Evolutionary conservation across 2,329 filamentous ascomycete genomes (phyloP).

Genomic region (Leptodontidium sp.): DNA sequence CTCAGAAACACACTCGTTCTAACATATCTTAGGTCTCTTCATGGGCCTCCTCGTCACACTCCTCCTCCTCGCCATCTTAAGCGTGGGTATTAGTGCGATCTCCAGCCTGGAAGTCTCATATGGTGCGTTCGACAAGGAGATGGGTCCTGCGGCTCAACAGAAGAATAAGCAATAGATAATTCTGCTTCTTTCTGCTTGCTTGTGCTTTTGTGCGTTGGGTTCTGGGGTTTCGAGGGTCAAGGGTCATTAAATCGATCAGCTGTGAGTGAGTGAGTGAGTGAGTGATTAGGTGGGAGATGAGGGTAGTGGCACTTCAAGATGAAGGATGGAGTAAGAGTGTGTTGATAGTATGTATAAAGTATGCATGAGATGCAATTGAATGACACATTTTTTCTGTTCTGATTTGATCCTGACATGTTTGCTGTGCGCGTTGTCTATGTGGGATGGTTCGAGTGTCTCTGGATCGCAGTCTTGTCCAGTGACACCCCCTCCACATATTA

Average conservation of each 20-base stretch:
- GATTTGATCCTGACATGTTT: not conserved
- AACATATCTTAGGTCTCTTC: constrained; percentile 73
- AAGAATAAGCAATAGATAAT: constrained; percentile 63
- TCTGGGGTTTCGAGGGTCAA: not conserved
- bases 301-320: not conserved
- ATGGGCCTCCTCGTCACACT: constrained; percentile 79
- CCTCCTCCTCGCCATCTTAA: constrained; percentile 78
- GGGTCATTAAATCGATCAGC: too few relatives aligned
- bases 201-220: not conserved
- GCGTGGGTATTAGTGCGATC: constrained; percentile 79
- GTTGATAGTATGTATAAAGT: constrained; percentile 21
- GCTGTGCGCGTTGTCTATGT: not conserved
- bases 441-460: too few relatives aligned
- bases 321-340: not conserved
- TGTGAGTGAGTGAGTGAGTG: too few relatives aligned
- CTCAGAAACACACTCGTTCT: not conserved
- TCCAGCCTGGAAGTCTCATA: constrained; percentile 88
- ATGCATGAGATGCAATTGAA: constrained; percentile 11
- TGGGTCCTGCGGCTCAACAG: constrained; percentile 87
- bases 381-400: not conserved
- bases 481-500: too few relatives aligned
- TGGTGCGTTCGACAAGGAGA: constrained; percentile 95
- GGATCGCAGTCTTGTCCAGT: too few relatives aligned
- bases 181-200: not conserved
- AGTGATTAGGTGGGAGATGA: too few relatives aligned